A percentile compares a stretch with the other conserved stretches of the same genome.
Evolutionary conservation across 2,329 filamentous ascomycete genomes (phyloP).

Genomic region (Scedosporium apiospermum): DNA sequence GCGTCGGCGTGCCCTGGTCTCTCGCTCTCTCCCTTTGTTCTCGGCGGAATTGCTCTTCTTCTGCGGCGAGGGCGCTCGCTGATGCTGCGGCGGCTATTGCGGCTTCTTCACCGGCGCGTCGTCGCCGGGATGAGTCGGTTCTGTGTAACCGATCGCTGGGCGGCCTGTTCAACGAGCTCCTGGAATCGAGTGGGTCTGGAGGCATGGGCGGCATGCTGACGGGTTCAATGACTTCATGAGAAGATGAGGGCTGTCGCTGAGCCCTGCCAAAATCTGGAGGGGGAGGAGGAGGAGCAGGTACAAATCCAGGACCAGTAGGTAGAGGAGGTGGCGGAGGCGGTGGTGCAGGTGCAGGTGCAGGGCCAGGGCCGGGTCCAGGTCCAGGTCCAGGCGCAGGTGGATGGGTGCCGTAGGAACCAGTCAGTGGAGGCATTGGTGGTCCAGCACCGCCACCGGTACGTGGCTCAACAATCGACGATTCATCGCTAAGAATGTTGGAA

Average conservation of each 20-base stretch:
- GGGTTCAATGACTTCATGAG: slow-evolving; percentile 18
- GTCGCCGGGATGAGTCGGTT: slow-evolving; percentile 31
- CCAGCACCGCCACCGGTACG: slow-evolving; percentile 10
- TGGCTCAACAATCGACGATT: slow-evolving; percentile 13
- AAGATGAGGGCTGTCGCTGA: slow-evolving; percentile 6
- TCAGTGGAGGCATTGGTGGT: slow-evolving; percentile 14
- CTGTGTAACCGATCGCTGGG: neutral
- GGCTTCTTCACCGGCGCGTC: slow-evolving; percentile 33
- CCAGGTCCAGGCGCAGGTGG: no score
- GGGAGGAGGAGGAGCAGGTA: neutral
- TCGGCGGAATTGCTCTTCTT: slow-evolving; percentile 29
- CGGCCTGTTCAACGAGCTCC: neutral
- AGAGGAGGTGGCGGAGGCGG: neutral
- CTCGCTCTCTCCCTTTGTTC: slow-evolving; percentile 13
- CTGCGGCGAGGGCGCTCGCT: slow-evolving; percentile 37
- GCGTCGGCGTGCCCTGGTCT: slow-evolving; percentile 29
- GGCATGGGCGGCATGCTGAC: slow-evolving; percentile 47
- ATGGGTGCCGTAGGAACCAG: slow-evolving; percentile 9
- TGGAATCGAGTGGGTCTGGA: slow-evolving; percentile 32
- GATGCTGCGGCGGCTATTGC: slow-evolving; percentile 37
- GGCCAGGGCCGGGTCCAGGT: neutral
- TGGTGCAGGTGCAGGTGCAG: neutral
- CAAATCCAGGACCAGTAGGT: neutral
- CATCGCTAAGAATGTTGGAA: slow-evolving; percentile 16
- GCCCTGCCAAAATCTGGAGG: neutral